Evolutionary conservation across 2,329 filamentous ascomycete species (phyloP).

Genomic region (Pseudogymnoascus sp.): DNA sequence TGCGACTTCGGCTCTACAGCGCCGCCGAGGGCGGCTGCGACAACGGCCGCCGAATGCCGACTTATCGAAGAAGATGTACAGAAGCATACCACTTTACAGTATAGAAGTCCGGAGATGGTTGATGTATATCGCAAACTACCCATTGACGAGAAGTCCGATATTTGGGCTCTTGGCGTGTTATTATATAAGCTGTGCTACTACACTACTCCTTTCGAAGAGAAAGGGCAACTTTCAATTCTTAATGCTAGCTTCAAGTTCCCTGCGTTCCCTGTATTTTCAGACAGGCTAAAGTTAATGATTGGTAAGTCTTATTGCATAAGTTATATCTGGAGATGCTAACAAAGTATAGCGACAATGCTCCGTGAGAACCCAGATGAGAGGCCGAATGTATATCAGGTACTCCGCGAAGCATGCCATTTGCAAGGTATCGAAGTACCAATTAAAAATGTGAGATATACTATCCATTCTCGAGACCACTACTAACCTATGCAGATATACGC

Average conservation of each 20-base stretch:
- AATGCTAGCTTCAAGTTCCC: slow-evolving; percentile 94
- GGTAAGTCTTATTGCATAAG: slow-evolving; percentile 48
- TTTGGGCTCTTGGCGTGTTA: slow-evolving; percentile 88
- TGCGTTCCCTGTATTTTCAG: slow-evolving; percentile 80
- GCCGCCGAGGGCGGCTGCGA: slow-evolving; percentile 74
- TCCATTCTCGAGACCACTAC: slow-evolving; percentile 14
- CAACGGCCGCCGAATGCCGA: slow-evolving; percentile 79
- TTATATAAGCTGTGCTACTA: slow-evolving; percentile 99
- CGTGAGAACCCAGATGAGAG: slow-evolving; percentile 68
- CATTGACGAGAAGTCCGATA: slow-evolving; percentile 97
- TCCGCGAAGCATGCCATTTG: slow-evolving; percentile 83
- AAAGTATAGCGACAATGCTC: slow-evolving; percentile 71
- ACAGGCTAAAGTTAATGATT: slow-evolving; percentile 82
- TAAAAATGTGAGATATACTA: slow-evolving; percentile 64
- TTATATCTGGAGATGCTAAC: slow-evolving; percentile 12
- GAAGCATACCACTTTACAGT: slow-evolving; percentile 94
- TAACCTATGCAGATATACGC: slow-evolving; percentile 59
- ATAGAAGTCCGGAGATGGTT: slow-evolving; percentile 96
- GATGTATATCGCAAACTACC: slow-evolving; percentile 95
- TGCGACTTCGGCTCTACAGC: slow-evolving; percentile 97
- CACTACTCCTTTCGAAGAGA: slow-evolving; percentile 96
- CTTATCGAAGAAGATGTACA: slow-evolving; percentile 95
- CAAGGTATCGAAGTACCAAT: slow-evolving; percentile 80
- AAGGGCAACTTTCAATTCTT: slow-evolving; percentile 92
- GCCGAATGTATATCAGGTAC: slow-evolving; percentile 90